Evolutionary conservation across 169 alveolate species (phyloP), one percentile per base, ranked within the genome.

Genomic region (Plasmodium gallinaceum): DNA sequence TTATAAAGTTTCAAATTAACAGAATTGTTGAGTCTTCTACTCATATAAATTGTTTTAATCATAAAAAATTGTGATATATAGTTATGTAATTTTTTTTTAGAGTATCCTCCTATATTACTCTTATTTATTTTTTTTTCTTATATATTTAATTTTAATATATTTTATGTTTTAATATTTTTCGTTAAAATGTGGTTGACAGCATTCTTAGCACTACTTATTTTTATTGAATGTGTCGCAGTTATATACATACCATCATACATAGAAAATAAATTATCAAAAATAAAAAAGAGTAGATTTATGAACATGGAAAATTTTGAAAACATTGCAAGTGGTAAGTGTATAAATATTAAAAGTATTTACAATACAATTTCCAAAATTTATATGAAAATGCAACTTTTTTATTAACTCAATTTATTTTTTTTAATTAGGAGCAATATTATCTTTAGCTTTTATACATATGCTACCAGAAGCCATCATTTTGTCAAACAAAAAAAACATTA

Each of bases 361-460:
- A 16, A 62, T n/a, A 76, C 39, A 10, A 51, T 76, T 64, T 64
- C 20, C 62, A n/a, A 24, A 43, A 45, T 22, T 62, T n/a, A 64
- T 24, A 64, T 26, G 60, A 18, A 74, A 39, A 74, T 9, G 22
- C 54, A 18, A 22, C 37, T 16, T 26, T 68, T 20, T n/a, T 54
- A 32, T 32, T 32, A 32, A 2, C 4, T 32, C 62, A 48, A 39
- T 69, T 69, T 18, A n/a, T 74, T 60, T 24, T 74, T 74, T 58
- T 32, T 48, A 64, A 51, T 57, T 76, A 76, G 89, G 89, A n/a
- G 89, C 89, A 62, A 76, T 76, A 51, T 43, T 76, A 57, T 76
- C 89, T 42, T 76, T 76, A 76, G 89, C 89, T 66, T 62, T 76
- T 68, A 64, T 76, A 37, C 89, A 76, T 65, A 76, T 76, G 89